Evolutionary conservation across 257 asterid genomes (phyloP), one percentile per base, ranked within the genome.

Genomic region (Solanum tarapatanum): DNA sequence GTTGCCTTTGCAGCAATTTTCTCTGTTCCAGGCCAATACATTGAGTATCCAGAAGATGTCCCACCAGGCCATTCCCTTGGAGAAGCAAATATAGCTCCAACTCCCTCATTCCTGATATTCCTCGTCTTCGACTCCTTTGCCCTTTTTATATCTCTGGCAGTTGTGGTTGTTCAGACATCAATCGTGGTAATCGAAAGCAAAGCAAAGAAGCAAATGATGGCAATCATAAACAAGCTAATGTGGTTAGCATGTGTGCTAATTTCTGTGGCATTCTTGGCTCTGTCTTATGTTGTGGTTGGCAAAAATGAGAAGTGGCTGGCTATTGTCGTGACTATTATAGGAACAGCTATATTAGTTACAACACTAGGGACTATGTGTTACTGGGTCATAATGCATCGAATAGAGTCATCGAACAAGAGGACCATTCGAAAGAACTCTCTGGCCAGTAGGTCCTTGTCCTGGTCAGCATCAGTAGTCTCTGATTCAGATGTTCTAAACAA

Each of bases 181-280:
- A 88, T 92, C 32, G 92, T 92, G 64, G 92, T 91, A 13, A 89
- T 91, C 8, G 94, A 92, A 84, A 90, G 92, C 89, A 91, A 89
- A 86, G 94, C 94, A 10, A 92, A 92, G 92, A 92, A 92, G 87
- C 91, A 90, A 84, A 91, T 92, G 94, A 92, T 92, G 94, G 94
- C 94, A 10, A 73, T 92, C 68, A 92, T 92, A 41, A 92, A 92
- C 92, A 92, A 92, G 89, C 90, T 92, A 0, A 91, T 92, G 94
- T 92, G 94, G 94, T 82, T 92, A 73, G 94, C 94, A 2, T 91
- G 94, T 62, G 92, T 92, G 64, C 85, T 92, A 6, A 84, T 92
- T 36, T 91, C 94, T 1, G 92, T 92, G 28, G 91, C 94, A 7
- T 92, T 91, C 87, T 79, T 92, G 88, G 91, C 93, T 6, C 86